Evolutionary conservation across 805 yeast species (phyloP).

Genomic region (Phaffomyces thermotolerans): DNA sequence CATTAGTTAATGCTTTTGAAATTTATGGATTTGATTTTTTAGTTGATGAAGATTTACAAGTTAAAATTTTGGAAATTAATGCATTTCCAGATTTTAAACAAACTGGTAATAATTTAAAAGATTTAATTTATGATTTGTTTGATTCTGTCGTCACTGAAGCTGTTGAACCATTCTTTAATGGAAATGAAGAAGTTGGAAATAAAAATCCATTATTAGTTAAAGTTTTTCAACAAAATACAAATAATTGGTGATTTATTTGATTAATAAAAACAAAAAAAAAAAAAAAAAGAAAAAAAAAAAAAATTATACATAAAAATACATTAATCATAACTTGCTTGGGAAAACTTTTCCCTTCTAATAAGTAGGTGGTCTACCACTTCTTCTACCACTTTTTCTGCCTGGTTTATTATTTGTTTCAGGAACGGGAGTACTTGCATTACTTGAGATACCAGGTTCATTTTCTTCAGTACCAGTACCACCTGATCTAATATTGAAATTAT

Average conservation of each 20-base stretch:
- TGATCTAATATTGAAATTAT: slow-evolving; percentile 5
- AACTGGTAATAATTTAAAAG: slow-evolving; percentile 74
- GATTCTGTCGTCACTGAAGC: slow-evolving; percentile 42
- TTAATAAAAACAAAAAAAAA: background rate
- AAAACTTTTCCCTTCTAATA: background rate
- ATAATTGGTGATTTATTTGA: slow-evolving; percentile 26
- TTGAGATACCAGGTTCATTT: slow-evolving; percentile 11
- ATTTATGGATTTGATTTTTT: slow-evolving; percentile 85
- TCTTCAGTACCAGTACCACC: slow-evolving; percentile 9
- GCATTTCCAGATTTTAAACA: slow-evolving; percentile 96
- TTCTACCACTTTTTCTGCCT: slow-evolving; percentile 15
- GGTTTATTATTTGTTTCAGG: slow-evolving; percentile 11
- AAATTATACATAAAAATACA: background rate
- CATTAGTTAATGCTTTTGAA: slow-evolving; percentile 76
- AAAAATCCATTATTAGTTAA: slow-evolving; percentile 25
- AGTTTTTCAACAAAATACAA: slow-evolving; percentile 33
- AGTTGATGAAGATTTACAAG: slow-evolving; percentile 49
- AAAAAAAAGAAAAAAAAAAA: background rate
- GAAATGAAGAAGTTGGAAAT: background rate
- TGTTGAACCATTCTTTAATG: slow-evolving; percentile 41
- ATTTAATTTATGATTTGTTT: slow-evolving; percentile 59
- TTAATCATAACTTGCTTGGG: background rate
- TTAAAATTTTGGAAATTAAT: slow-evolving; percentile 73
- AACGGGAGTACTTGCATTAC: slow-evolving; percentile 10
- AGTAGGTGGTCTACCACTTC: slow-evolving; percentile 8